Conservation (phyloP, 371 early-diverging fungal species). For the Mortierella sp. region DNA sequence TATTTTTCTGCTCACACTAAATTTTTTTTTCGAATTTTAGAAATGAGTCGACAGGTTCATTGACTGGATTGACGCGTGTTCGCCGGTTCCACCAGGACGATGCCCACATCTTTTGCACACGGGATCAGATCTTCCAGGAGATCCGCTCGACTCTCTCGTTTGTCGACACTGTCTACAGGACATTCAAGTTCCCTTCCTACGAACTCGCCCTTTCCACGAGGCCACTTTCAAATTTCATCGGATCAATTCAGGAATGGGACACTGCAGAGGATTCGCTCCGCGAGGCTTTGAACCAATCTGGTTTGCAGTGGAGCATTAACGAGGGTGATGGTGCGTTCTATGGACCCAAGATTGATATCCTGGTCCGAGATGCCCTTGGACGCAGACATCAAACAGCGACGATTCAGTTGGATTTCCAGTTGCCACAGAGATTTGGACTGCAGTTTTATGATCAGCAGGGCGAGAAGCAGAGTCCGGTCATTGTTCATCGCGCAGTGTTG, state of each 20-base stretch:
- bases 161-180: conserved; percentile 86
- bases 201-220: conserved; percentile 95
- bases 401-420: conserved; percentile 97
- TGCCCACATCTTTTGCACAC: conserved; percentile 96
- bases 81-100: conserved; percentile 98
- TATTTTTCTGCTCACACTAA: neutral
- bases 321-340: conserved; percentile 99
- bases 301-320: conserved; percentile 90
- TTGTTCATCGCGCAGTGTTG: conserved; percentile 96
- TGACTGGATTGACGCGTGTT: conserved; percentile 95
- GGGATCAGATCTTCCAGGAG: conserved; percentile 82
- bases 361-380: conserved; percentile 94
- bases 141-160: conserved; percentile 87
- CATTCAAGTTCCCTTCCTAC: conserved; percentile 94
- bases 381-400: conserved; percentile 99
- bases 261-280: conserved; percentile 91
- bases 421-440: conserved; percentile 93
- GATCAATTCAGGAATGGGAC: conserved; percentile 96
- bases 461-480: conserved; percentile 83
- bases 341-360: conserved; percentile 99
- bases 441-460: conserved; percentile 74
- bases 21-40: conserved; percentile 12
- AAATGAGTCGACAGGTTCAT: conserved; percentile 95
- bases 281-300: conserved; percentile 84
- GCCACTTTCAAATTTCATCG: conserved; percentile 95